phyloP scores from a whole-genome alignment of 495 filamentous ascomycete species.

The Pseudevernia furfuracea region DNA sequence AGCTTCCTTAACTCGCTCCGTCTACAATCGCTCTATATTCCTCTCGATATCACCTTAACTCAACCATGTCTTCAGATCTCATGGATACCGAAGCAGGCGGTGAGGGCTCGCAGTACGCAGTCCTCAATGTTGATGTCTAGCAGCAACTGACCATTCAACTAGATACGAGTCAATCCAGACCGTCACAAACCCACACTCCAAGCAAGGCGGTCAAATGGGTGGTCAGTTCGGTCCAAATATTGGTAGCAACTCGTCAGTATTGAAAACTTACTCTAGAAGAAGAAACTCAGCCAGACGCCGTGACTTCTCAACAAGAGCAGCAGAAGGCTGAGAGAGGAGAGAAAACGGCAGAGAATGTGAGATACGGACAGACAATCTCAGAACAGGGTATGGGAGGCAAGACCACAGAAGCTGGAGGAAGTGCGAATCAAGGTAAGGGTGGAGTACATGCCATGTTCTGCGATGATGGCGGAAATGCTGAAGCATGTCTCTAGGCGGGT shows the following conservation, averaged over 20 bases:
- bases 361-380: slow-evolving; percentile 42
- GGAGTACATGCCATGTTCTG: neutral
- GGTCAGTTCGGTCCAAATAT: slow-evolving; percentile 31
- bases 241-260: neutral
- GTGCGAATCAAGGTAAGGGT: slow-evolving; percentile 24
- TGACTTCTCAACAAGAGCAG: slow-evolving; percentile 20
- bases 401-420: slow-evolving; percentile 29
- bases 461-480: neutral
- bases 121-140: neutral
- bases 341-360: slow-evolving; percentile 42
- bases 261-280: neutral
- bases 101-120: slow-evolving; percentile 51
- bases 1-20: neutral
- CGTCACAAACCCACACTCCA: slow-evolving; percentile 42
- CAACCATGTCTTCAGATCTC: slow-evolving; percentile 30
- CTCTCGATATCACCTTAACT: neutral
- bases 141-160: slow-evolving; percentile 8
- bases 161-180: slow-evolving; percentile 56
- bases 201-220: slow-evolving; percentile 53
- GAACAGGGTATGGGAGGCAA: slow-evolving; percentile 36
- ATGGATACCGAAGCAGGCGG: slow-evolving; percentile 58
- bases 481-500: slow-evolving; percentile 13
- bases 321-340: slow-evolving; percentile 31
- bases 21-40: neutral
- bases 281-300: slow-evolving; percentile 23